These are phyloP conservation scores for Marasmius sp. DNA, from an alignment of 1,284 basidiomycete species.

Conservation along the genomic window DNA sequence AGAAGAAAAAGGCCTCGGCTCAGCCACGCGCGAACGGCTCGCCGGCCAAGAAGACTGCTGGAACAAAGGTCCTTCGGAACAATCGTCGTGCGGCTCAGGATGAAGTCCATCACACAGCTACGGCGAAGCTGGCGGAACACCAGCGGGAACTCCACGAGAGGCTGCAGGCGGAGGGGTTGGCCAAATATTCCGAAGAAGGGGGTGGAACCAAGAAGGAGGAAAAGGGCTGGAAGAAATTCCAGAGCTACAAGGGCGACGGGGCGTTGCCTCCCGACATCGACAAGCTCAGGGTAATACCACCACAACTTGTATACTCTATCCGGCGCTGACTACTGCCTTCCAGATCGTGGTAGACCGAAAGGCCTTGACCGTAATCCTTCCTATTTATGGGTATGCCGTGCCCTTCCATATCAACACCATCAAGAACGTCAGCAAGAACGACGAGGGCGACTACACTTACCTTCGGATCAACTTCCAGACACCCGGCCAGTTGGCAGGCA, in stretches of 20 bases:
- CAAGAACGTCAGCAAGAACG: constrained; percentile 97
- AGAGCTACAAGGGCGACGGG: constrained; percentile 94
- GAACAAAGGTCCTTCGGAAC: constrained; percentile 81
- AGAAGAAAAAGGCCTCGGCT: constrained; percentile 53
- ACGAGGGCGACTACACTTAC: constrained; percentile 94
- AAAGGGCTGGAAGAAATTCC: constrained; percentile 93
- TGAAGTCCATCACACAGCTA: constrained; percentile 71
- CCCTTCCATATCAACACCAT: constrained; percentile 99
- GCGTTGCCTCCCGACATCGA: constrained; percentile 84
- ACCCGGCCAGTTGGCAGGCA: constrained; percentile 95
- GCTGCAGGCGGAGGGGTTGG: constrained; percentile 82
- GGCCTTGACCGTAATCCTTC: constrained; percentile 87
- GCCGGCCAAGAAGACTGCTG: constrained; percentile 72
- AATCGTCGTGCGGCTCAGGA: constrained; percentile 83
- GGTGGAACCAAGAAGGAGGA: constrained; percentile 75
- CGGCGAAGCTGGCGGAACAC: constrained; percentile 80
- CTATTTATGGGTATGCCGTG: constrained; percentile 93
- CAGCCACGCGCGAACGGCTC: constrained; percentile 59
- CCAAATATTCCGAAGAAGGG: constrained; percentile 80
- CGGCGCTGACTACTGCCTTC: neutral
- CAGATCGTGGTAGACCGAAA: constrained; percentile 93
- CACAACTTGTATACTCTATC: neutral
- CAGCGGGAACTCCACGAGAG: constrained; percentile 83
- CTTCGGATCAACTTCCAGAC: constrained; percentile 99
- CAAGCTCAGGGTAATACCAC: constrained; percentile 60